Percentiles rank a stretch among this genome's conserved stretches.
Evolutionary conservation across 2,329 filamentous ascomycete species (phyloP).

Genomic region (Fusarium domesticum): DNA sequence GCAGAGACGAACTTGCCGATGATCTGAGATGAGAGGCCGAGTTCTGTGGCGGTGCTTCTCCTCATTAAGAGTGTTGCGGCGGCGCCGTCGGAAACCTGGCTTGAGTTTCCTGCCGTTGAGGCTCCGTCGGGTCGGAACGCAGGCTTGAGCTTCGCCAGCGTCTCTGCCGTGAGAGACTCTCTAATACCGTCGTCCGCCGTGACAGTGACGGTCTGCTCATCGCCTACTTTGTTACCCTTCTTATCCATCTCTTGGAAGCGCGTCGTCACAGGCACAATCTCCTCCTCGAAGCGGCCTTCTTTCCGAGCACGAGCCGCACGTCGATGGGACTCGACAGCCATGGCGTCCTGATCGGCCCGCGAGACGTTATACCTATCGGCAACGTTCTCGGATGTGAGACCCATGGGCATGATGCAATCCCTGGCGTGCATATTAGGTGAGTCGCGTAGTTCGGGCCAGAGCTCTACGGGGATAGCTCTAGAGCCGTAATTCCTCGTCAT

Average conservation of each 20-base stretch:
- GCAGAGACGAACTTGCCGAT: slow-evolving; percentile 81
- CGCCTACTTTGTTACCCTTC: slow-evolving; percentile 53
- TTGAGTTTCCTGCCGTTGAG: slow-evolving; percentile 82
- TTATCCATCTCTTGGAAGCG: slow-evolving; percentile 63
- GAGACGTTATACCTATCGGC: slow-evolving; percentile 71
- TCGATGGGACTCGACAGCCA: slow-evolving; percentile 71
- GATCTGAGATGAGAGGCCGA: slow-evolving; percentile 67
- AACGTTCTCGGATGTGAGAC: slow-evolving; percentile 85
- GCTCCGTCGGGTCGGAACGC: slow-evolving; percentile 74
- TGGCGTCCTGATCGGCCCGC: slow-evolving; percentile 75
- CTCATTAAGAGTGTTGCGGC: slow-evolving; percentile 82
- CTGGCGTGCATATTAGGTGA: slow-evolving; percentile 64
- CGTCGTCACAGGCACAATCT: slow-evolving; percentile 80
- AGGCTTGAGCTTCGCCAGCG: slow-evolving; percentile 76
- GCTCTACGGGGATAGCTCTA: slow-evolving; percentile 76
- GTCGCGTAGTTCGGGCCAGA: slow-evolving; percentile 72
- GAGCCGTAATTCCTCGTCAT: slow-evolving; percentile 91
- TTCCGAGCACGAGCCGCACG: slow-evolving; percentile 69
- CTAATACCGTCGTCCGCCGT: slow-evolving; percentile 81
- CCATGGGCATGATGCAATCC: slow-evolving; percentile 95
- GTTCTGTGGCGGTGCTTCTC: slow-evolving; percentile 69
- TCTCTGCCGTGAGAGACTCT: slow-evolving; percentile 63
- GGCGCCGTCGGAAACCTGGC: slow-evolving; percentile 84
- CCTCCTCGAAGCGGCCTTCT: slow-evolving; percentile 67
- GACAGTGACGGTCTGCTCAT: slow-evolving; percentile 62